A percentile compares a stretch with the other conserved stretches of the same genome.
phyloP scores from a whole-genome alignment of 176 grass and related monocot species.

The Bothriochloa decipiens region DNA sequence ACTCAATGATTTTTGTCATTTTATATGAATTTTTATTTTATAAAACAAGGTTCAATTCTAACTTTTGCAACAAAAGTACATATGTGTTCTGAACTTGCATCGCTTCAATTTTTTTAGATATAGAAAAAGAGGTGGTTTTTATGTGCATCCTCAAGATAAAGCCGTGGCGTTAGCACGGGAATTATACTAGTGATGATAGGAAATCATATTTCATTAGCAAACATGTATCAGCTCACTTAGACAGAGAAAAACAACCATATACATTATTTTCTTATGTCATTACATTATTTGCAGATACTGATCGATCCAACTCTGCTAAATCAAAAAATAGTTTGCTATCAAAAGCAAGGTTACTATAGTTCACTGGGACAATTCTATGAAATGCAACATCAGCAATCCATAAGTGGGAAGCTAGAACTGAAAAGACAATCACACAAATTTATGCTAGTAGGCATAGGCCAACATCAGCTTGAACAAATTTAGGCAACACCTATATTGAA shows the following conservation, averaged over 20 bases:
- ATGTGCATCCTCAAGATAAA: too few species aligned
- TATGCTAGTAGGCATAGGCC: too few species aligned
- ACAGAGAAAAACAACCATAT: neutral
- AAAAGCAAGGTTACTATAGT: neutral
- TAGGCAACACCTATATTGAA: conserved; percentile 19
- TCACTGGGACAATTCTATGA: neutral
- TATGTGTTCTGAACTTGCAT: too few species aligned
- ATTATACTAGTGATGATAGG: neutral
- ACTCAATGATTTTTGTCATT: too few species aligned
- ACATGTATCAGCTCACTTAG: neutral
- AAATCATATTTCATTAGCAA: conserved; percentile 14
- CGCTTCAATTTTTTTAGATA: too few species aligned
- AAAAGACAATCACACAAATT: neutral
- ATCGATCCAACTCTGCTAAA: neutral
- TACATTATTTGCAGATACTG: neutral
- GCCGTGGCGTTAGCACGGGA: too few species aligned
- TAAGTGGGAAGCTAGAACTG: neutral
- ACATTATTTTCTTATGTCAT: neutral
- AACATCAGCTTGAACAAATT: neutral
- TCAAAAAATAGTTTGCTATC: neutral
- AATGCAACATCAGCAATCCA: neutral
- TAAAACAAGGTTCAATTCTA: too few species aligned
- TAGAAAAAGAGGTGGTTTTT: too few species aligned
- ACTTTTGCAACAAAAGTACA: too few species aligned
- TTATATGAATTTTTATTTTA: too few species aligned